Conservation (phyloP, 495 filamentous ascomycete genomes). For the Penicillium parvum region DNA sequence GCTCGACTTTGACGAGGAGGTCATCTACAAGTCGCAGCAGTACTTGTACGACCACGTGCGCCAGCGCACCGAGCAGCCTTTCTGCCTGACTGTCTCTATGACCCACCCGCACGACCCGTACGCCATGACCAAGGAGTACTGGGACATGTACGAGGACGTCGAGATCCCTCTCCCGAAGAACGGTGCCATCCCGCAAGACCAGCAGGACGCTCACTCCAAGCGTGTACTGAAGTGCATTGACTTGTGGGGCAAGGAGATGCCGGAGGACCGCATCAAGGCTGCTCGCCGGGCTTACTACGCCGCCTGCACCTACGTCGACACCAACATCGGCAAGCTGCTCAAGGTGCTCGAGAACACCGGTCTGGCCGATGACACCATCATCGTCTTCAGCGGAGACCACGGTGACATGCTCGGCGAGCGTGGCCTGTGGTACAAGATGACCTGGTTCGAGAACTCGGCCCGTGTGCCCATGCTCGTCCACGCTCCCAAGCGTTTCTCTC, state of each 20-base stretch:
- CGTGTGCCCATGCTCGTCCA: slow-evolving; percentile 78
- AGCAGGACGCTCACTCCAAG: slow-evolving; percentile 78
- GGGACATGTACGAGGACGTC: slow-evolving; percentile 84
- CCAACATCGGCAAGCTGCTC: slow-evolving; percentile 76
- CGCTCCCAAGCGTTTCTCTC: slow-evolving; percentile 60
- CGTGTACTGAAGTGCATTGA: slow-evolving; percentile 78
- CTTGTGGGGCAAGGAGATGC: slow-evolving; percentile 69
- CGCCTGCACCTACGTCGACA: slow-evolving; percentile 83
- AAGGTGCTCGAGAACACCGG: slow-evolving; percentile 67
- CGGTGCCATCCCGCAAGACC: slow-evolving; percentile 59
- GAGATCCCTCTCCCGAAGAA: slow-evolving; percentile 77
- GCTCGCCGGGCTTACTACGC: slow-evolving; percentile 84
- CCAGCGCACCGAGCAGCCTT: slow-evolving; percentile 63
- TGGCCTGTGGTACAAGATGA: slow-evolving; percentile 93
- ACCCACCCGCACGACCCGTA: slow-evolving; percentile 93
- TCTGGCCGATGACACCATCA: slow-evolving; percentile 74
- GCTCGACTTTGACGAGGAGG: slow-evolving; percentile 91
- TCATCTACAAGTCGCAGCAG: slow-evolving; percentile 78
- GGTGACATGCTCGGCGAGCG: slow-evolving; percentile 91
- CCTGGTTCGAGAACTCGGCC: slow-evolving; percentile 77
- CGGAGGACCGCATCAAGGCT: slow-evolving; percentile 71
- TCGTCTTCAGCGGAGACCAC: slow-evolving; percentile 85
- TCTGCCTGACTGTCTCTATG: slow-evolving; percentile 83
- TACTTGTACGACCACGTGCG: slow-evolving; percentile 82
- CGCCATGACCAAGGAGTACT: slow-evolving; percentile 81